These are phyloP conservation scores for Colletotrichum camelliae DNA, from an alignment of 2,329 filamentous ascomycete genomes.

Conservation along the genomic window DNA sequence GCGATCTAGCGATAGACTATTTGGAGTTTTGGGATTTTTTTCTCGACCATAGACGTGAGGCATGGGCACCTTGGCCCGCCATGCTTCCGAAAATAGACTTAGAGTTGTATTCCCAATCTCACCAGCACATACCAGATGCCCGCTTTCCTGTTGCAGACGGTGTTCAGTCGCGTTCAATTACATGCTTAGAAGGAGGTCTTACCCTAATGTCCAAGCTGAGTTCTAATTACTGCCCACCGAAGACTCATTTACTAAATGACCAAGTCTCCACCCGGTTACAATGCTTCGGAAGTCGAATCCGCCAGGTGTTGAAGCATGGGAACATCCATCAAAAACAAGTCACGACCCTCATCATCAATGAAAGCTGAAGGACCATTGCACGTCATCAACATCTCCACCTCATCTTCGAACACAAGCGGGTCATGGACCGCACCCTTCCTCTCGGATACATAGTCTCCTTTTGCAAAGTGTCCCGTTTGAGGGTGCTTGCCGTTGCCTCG, in stretches of 20 bases:
- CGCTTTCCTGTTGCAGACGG: not conserved
- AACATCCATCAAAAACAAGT: not conserved
- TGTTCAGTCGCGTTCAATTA: not conserved
- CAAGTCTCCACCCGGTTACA: not conserved
- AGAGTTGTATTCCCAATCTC: not conserved
- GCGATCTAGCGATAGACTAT: not conserved
- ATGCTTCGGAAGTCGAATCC: not conserved
- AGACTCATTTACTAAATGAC: not conserved
- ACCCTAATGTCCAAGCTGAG: not conserved
- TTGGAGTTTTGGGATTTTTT: not conserved
- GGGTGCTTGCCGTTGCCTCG: not conserved
- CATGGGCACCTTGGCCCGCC: not conserved
- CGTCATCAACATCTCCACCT: not conserved
- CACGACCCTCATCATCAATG: not conserved
- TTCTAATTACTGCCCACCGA: not conserved
- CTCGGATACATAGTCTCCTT: not conserved
- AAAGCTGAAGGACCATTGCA: not conserved
- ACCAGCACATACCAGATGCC: fast-evolving
- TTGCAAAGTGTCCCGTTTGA: not conserved
- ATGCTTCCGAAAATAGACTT: not conserved
- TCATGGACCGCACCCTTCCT: not conserved
- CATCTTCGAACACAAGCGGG: not conserved
- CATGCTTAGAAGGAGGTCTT: not conserved
- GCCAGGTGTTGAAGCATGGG: not conserved
- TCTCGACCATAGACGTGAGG: not conserved